Percentiles rank a stretch among this genome's conserved stretches.
These are phyloP conservation scores for Trametes versicolor DNA, from an alignment of 1,284 basidiomycete species.

Conservation along the genomic window DNA sequence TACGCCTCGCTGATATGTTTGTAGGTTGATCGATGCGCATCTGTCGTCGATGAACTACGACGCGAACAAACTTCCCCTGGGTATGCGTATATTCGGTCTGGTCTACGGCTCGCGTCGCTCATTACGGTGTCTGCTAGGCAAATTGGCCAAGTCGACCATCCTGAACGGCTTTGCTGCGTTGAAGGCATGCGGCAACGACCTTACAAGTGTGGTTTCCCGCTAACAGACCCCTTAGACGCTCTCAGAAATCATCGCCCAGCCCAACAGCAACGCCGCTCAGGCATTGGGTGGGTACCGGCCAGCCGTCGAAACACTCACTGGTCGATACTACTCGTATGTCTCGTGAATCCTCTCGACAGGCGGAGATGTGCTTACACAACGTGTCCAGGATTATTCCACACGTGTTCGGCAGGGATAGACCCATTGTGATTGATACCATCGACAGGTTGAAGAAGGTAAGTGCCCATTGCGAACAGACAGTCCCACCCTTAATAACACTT, in stretches of 20 bases:
- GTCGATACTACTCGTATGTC: slow-evolving; percentile 67
- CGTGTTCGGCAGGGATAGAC: slow-evolving; percentile 63
- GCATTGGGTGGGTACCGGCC: slow-evolving; percentile 48
- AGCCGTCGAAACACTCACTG: slow-evolving; percentile 60
- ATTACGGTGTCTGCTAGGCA: slow-evolving; percentile 48
- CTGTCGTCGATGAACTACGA: slow-evolving; percentile 78
- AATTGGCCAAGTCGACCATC: slow-evolving; percentile 65
- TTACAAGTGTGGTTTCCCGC: background rate
- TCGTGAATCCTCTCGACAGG: background rate
- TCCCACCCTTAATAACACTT: background rate
- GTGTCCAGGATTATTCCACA: slow-evolving; percentile 66
- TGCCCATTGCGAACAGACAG: background rate
- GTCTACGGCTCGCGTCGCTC: slow-evolving; percentile 4
- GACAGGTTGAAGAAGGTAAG: slow-evolving; percentile 54
- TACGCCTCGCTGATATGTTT: slow-evolving; percentile 2
- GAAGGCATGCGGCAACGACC: slow-evolving; percentile 50
- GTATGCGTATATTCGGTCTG: slow-evolving; percentile 40
- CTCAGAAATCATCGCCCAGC: slow-evolving; percentile 61
- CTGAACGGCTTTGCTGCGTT: slow-evolving; percentile 66
- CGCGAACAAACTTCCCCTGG: slow-evolving; percentile 73
- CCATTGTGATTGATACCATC: slow-evolving; percentile 54
- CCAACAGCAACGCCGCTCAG: slow-evolving; percentile 51
- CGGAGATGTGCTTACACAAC: background rate
- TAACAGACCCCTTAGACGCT: slow-evolving; percentile 49
- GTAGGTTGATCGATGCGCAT: slow-evolving; percentile 62